Evolutionary conservation across 1,284 basidiomycete genomes (phyloP), one percentile per base, ranked within the genome.

Genomic region (Moesziomyces antarcticus): DNA sequence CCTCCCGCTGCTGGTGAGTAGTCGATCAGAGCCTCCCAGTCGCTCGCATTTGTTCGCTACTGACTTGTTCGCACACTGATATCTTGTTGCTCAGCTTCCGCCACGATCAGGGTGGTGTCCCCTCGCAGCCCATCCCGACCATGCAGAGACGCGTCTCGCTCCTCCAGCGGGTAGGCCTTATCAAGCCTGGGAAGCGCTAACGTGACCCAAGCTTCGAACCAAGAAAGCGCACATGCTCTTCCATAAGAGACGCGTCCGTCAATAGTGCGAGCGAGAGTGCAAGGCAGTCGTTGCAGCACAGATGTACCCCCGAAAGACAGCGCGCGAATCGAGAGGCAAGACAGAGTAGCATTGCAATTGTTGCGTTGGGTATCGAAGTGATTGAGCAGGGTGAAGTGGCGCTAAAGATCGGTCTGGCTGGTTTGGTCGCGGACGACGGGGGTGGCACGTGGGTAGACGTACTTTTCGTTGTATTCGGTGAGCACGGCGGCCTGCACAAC

Each of bases 1-100:
- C 92, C 53, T 92, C 93, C 85, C 87, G 93, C 43, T 85, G 79
- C 64, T 74, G 72, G 71, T 73, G 52, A 61, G 71, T 62, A 21
- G 30, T 33, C 30, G 3, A 33, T 3, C 30, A 33, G 5, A 33
- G 13, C 30, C 30, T 33, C 30, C 3, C 25, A 16, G 18, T 7
- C 13, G 11, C 37, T 40, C 33, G 40, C 22, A 35, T 47, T 47
- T 8, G 25, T 27, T 8, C 25, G 25, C 6, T 27, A 27, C 25
- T 27, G 25, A 27, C 25, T 27, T 27, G 25, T 6, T 27, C 25
- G 25, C 25, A 6, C 25, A 27, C 8, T 6, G 6, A 27, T 27
- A 5, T 27, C 25, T 27, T 27, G 25, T n/a, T 37, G 21, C 13
- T 9, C 52, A 71, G 68, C 59, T 72, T 62, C 56, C 59, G 55